Evolutionary conservation across 371 early-diverging fungal genomes (phyloP), one percentile per base, ranked within the genome.

Genomic region (Mucor velutinosus): DNA sequence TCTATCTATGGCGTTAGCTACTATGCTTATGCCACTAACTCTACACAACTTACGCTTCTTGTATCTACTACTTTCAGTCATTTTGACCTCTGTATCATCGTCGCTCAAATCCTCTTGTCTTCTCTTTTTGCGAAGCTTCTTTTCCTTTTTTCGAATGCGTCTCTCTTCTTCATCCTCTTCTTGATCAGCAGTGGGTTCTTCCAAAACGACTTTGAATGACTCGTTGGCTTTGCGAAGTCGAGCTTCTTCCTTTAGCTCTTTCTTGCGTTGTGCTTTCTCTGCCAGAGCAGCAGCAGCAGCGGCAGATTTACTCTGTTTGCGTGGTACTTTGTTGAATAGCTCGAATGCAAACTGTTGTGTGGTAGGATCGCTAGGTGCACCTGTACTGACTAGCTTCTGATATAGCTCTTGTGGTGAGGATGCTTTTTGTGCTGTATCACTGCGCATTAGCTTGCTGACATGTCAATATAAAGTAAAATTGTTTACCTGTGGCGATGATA

Each of bases 271-370:
- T 47, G 73, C 72, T 51, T 83, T 79, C 25, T 77, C 77, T 37
- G 75, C 81, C 15, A 76, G 43, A 39, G 75, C 75, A 6, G 74
- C 61, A 10, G 76, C 61, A 8, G 74, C 65, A 14, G 73, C 64
- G 43, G 76, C 68, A n/a, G 74, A 69, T 33, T 62, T 58, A 0
- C 76, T 19, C 30, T 69, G 68, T 56, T 76, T 70, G 7, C 85
- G 83, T 29, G 93, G 90, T 2, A 87, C 86, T 19, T 89, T 78
- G 23, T 59, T 58, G 67, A 72, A 93, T 14, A 95, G 77, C 15
- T 92, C 90, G 8, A 73, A 63, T 1, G 86, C 93, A 76, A 94
- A 94, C 10, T 76, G 76, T 41, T 76, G 77, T 4, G 90, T 84
- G 8, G 66, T 74, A 14, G 77, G 74, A 47, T 84, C 79, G 17